Evolutionary conservation across 106 monocot genomes (phyloP), one percentile per base, ranked within the genome.

Genomic region (Posidonia australis): DNA sequence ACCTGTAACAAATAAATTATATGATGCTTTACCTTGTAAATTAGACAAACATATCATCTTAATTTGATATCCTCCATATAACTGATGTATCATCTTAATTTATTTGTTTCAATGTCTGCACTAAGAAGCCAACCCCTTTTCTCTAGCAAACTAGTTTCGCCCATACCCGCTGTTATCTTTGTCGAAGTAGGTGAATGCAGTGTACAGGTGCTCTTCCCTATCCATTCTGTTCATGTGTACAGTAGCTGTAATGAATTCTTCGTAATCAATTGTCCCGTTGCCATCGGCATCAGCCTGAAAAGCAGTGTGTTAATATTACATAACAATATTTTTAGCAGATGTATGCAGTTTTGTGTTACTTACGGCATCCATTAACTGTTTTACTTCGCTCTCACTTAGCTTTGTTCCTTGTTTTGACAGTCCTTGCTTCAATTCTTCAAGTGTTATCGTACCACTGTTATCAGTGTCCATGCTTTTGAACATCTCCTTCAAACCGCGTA

Each of bases 151-250:
- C n/a, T n/a, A n/a, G 28, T 60, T 18, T 56, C 5, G 13, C 36
- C 54, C 5, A 2, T 70, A 77, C 81, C 81, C 77, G 52, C 77
- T 81, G 70, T 77, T 83, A 53, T 92, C 92, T 56, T 92, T 92
- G 55, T 92, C 87, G 13, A 92, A 92, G 48, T 73, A 92, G 46
- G 87, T 84, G 71, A 92, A 92, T 16, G 92, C 92, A 12, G 92
- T 88, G 68, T 80, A 92, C 13, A 92, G 58, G 64, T 92, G 92
- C 18, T 88, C 92, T 66, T 92, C 92, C 73, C 78, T 80, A 64
- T 92, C 92, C 84, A 92, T 82, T 68, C 82, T 79, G 63, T 92
- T 92, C 80, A 92, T 67, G 69, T 87, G 92, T 77, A 92, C 76
- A 7, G 87, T 92, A 24, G 92, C 92, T 28, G 92, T 87, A 55